Evolutionary conservation across 2,329 filamentous ascomycete genomes (phyloP), one percentile per base, ranked within the genome.

Genomic region (Trichoderma asperellum): DNA sequence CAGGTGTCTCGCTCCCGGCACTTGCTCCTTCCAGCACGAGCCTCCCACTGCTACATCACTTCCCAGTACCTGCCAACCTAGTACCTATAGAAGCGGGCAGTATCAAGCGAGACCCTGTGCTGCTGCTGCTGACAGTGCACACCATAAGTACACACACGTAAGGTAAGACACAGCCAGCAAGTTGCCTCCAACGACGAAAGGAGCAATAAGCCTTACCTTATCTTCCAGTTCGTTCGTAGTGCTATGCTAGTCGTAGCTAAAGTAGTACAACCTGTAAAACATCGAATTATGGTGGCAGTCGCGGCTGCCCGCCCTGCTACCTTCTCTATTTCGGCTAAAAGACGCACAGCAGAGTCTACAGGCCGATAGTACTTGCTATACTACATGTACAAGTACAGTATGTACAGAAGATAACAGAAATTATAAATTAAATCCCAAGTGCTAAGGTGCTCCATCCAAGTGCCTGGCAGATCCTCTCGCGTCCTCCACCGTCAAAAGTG

Each of bases 11-110:
- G 21, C 18, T 57, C 49, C 29, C 64, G 66, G 58, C 58, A 68
- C 58, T 68, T 68, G 59, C 59, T 55, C 40, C 27, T 68, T 68
- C 49, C 63, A 66, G 40, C 47, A 29, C 24, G 62, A 61, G 55
- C 43, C 53, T 53, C 47, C 8, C 47, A 27, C 57, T 52, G 21
- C 29, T 43, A 52, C 32, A 32, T 32, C 32, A 32, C 32, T 8
- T 49, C 27, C 21, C 6, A 43, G 40, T 43, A 40, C 58, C 58
- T 60, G 58, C 58, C 37, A 47, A 24, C 58, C 32, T 43, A 3
- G 40, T 49, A 49, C n/a, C 11, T 24, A 5, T 10, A 43, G 16
- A n/a, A 8, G 40, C 40, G 18, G 18, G 40, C 40, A 43, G 47
- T 49, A 49, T 57, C 53, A 11, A 10, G 53, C 10, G 47, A 24